These are phyloP conservation scores for Epichloe bromicola DNA, from an alignment of 2,329 filamentous ascomycete genomes.

Conservation along the genomic window DNA sequence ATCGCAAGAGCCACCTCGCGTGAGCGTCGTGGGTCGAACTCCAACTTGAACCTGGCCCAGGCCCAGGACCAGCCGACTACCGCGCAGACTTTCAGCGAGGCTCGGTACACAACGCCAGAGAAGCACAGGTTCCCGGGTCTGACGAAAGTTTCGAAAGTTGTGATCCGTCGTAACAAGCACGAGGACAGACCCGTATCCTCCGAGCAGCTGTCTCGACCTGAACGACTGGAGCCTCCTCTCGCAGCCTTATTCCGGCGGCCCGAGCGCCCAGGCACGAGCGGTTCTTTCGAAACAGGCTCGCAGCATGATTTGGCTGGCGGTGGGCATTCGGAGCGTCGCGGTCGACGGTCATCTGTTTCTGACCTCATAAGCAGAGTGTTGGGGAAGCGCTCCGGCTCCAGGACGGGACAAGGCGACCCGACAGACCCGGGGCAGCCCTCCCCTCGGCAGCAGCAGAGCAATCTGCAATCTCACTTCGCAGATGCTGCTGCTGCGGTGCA, in stretches of 20 bases:
- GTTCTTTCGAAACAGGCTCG: slow-evolving; percentile 9
- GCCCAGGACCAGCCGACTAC: slow-evolving; percentile 5
- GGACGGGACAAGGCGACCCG: slow-evolving; percentile 4
- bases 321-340: slow-evolving; percentile 10
- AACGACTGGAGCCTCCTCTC: neutral
- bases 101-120: slow-evolving; percentile 6
- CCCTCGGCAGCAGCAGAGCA: neutral
- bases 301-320: slow-evolving; percentile 6
- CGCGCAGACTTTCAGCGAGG: slow-evolving; percentile 1
- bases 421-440: neutral
- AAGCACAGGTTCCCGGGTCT: slow-evolving; percentile 36
- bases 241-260: slow-evolving; percentile 5
- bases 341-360: slow-evolving; percentile 16
- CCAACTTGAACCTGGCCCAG: slow-evolving; percentile 11
- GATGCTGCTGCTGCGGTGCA: neutral
- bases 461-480: neutral
- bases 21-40: slow-evolving; percentile 16
- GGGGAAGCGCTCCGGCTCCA: slow-evolving; percentile 12
- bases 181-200: neutral
- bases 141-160: slow-evolving; percentile 13
- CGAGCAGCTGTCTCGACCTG: slow-evolving; percentile 6
- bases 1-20: slow-evolving; percentile 22
- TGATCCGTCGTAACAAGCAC: neutral
- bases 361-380: slow-evolving; percentile 18
- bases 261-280: slow-evolving; percentile 13